These are phyloP conservation scores for Vachellia pachyceras DNA, from an alignment of 306 rosid species.

Conservation along the genomic window DNA sequence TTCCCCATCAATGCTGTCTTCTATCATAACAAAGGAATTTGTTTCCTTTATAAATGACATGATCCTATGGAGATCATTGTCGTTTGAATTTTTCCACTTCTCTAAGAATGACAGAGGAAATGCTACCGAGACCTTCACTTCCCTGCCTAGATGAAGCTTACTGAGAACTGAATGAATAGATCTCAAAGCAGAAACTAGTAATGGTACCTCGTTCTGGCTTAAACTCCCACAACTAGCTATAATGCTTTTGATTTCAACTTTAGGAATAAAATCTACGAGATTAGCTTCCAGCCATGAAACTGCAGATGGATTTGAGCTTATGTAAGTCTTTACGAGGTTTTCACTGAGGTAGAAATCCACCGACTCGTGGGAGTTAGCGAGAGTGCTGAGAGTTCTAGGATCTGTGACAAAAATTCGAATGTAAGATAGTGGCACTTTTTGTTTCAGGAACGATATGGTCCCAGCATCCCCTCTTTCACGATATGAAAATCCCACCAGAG, in stretches of 20 bases:
- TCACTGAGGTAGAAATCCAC: conserved; percentile 63
- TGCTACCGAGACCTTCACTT: conserved; percentile 61
- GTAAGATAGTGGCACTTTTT: conserved; percentile 50
- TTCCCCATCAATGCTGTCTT: conserved; percentile 52
- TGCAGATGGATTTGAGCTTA: conserved; percentile 45
- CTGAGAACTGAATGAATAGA: conserved; percentile 51
- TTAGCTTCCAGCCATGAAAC: conserved; percentile 52
- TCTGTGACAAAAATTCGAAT: conserved; percentile 49
- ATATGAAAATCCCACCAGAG: conserved; percentile 62
- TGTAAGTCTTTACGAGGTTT: conserved; percentile 42
- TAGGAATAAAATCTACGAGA: conserved; percentile 48
- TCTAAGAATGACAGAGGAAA: conserved; percentile 60
- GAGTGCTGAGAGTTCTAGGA: conserved; percentile 47
- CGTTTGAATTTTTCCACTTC: conserved; percentile 44
- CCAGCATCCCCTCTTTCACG: conserved; percentile 45
- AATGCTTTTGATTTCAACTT: conserved; percentile 49
- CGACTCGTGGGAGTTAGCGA: conserved; percentile 46
- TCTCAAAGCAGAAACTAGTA: conserved; percentile 47
- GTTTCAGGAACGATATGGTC: conserved; percentile 45
- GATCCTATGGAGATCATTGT: conserved; percentile 41
- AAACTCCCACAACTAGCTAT: conserved; percentile 46
- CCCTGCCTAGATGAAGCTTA: conserved; percentile 35
- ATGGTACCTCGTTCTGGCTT: conserved; percentile 42
- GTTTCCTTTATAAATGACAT: conserved; percentile 50
- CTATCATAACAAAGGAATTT: conserved; percentile 56